Base-by-base conservation (phyloP, 306 rosid species). In the Casuarina glauca region DNA sequence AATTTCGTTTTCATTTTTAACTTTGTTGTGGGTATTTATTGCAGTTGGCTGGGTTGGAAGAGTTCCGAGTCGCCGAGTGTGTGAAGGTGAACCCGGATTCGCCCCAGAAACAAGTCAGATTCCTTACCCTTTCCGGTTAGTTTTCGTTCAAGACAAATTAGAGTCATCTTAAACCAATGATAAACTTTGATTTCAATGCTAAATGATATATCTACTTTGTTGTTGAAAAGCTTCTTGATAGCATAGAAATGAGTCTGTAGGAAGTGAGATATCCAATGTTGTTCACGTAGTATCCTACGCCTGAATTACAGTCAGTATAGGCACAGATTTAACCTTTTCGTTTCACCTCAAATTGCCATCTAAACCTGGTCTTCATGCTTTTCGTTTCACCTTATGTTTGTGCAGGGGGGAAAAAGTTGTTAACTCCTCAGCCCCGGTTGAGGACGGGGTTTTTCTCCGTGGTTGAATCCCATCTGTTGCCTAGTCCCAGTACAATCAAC, bases 51-150 rank as follows among this genome's bases (percentile, higher is more conserved):
- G 90, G 44, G 72, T 86, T 94, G 83, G 91, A 89, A 74, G 89
- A 70, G 69, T 94, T 86, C 78, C 80, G 71, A 64, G 74, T 43
- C 81, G 90, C 94, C 4, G 77, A 88, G 19, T 94, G 94, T 78
- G 97, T 94, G 76, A 91, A 94, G 84, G 97, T 94, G 79, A 94
- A 94, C 87, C 98, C 98, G 46, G 98, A 94, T 84, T 89, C 98
- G 53, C 98, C 98, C 36, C 98, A 94, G 91, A 94, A 94, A 87
- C 94, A 89, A 82, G 94, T 94, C 90, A 86, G 98, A 81, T 85
- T 90, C 90, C 90, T 94, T 81, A 91, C 98, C 26, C 98, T 91
- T 50, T 81, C 90, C 69, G 97, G 97, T 93, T 48, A 81, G 94
- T 77, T n/a, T 57, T 71, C 26, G 36, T 62, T 73, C 9, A 53